A percentile compares a stretch with the other conserved stretches of the same genome.
These are phyloP conservation scores for Xerocomus brunneocitrinus DNA, from an alignment of 768 basidiomycete genomes.

Conservation along the genomic window DNA sequence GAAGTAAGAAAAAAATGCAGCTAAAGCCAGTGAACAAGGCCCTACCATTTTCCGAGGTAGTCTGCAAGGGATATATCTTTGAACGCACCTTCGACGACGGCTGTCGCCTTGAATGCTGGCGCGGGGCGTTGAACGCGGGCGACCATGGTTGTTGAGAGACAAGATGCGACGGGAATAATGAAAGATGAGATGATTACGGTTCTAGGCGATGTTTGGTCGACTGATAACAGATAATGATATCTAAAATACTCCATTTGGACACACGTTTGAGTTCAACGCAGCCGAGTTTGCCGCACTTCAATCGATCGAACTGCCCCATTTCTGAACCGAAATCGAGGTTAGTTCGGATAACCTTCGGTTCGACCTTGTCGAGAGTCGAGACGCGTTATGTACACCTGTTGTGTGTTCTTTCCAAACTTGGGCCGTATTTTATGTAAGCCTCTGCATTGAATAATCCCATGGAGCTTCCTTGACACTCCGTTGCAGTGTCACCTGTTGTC, in stretches of 20 bases:
- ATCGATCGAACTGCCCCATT: not conserved
- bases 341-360: not conserved
- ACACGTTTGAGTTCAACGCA: not conserved
- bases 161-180: not conserved
- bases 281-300: not conserved
- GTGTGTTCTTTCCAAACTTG: not conserved
- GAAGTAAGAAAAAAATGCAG: not conserved
- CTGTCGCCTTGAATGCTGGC: slow-evolving; percentile 70
- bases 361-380: not conserved
- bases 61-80: slow-evolving; percentile 67
- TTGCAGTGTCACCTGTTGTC: too few species aligned
- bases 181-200: not conserved
- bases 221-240: not conserved
- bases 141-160: slow-evolving; percentile 22
- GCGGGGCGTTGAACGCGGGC: slow-evolving; percentile 80
- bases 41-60: slow-evolving; percentile 77
- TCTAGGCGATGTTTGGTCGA: not conserved
- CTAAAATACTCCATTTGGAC: not conserved
- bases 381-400: not conserved
- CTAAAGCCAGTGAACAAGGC: not conserved
- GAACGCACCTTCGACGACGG: slow-evolving; percentile 75
- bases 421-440: too few species aligned
- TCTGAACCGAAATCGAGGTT: not conserved
- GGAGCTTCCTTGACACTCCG: too few species aligned
- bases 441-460: too few species aligned